These are phyloP conservation scores for Gigaspora rosea DNA, from an alignment of 192 early-diverging fungal genomes.

Conservation along the genomic window DNA sequence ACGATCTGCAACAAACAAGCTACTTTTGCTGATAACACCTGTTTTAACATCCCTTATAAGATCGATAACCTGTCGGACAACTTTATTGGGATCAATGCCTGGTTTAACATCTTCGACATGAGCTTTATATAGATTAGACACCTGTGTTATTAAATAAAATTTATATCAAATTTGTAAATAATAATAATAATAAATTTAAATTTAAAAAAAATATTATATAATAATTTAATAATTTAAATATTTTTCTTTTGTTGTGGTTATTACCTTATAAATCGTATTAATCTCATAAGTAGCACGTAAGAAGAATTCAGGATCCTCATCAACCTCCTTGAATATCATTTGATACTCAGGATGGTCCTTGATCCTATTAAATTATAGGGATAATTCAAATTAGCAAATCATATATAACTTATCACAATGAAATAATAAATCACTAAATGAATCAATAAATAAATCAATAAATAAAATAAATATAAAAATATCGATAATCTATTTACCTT, in stretches of 20 bases:
- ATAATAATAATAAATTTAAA: neutral
- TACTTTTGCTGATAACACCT: slow-evolving; percentile 33
- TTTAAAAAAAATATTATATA: neutral
- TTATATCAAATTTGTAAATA: neutral
- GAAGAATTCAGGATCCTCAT: slow-evolving; percentile 34
- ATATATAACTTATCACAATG: neutral
- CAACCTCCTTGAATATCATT: slow-evolving; percentile 25
- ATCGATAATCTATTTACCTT: slow-evolving; percentile 1
- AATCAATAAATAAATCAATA: neutral
- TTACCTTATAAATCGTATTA: slow-evolving; percentile 30
- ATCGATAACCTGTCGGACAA: slow-evolving; percentile 30
- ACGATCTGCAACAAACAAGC: slow-evolving; percentile 32
- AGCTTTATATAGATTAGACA: slow-evolving; percentile 31
- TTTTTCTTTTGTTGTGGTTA: too few species aligned
- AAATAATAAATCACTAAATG: neutral
- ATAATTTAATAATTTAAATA: too few species aligned
- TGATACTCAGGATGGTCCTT: slow-evolving; percentile 29
- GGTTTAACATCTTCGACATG: slow-evolving; percentile 28
- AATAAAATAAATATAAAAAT: neutral
- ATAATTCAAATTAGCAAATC: neutral
- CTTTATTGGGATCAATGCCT: slow-evolving; percentile 25
- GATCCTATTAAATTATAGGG: slow-evolving; percentile 4
- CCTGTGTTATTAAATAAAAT: slow-evolving; percentile 15
- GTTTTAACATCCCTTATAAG: slow-evolving; percentile 33
- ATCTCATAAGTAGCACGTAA: slow-evolving; percentile 29